Evolutionary conservation across 1,139 yeast genomes (phyloP), one percentile per base, ranked within the genome.

Genomic region (Suhomyces yuchorum): DNA sequence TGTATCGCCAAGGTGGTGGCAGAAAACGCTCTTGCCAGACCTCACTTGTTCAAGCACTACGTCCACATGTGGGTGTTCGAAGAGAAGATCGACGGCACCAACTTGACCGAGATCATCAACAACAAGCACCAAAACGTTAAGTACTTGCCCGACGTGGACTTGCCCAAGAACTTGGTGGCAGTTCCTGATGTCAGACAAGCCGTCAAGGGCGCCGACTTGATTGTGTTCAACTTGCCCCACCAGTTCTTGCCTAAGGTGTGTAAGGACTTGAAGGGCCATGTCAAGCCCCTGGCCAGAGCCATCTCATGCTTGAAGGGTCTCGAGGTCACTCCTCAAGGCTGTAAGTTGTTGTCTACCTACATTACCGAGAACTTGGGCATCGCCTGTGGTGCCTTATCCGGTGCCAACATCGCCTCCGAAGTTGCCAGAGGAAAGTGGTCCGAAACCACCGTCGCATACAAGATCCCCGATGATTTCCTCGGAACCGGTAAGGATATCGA

Each of bases 61-160:
- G 77, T 75, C 22, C 67, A 73, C 48, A 75, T 75, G 80, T 75
- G 80, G 80, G 80, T 75, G 11, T 71, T 63, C 52, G 75, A 75
- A 56, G 80, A 75, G 53, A 62, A 71, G 52, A 62, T 75, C 41
- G 63, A 73, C 40, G 80, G 78, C 36, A 61, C 62, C 50, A 73
- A 74, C 51, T 70, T 75, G 61, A 72, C 78, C 33, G 71, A 70
- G 26, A 75, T 75, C 53, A 75, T 75, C 55, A 75, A 75, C 59
- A 57, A 62, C 34, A 63, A 71, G 51, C 78, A 74, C 56, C 78
- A 75, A 56, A 75, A 75, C 52, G 77, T 75, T 52, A 71, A 68
- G 52, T 75, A 75, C 56, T 66, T 75, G 55, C 79, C 80, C 1
- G 78, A 68, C 2, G 74, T 75, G 42, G 65, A 60, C 46, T 72